phyloP scores from a whole-genome alignment of 176 grass and related monocot genomes.

The Avena sativa region DNA sequence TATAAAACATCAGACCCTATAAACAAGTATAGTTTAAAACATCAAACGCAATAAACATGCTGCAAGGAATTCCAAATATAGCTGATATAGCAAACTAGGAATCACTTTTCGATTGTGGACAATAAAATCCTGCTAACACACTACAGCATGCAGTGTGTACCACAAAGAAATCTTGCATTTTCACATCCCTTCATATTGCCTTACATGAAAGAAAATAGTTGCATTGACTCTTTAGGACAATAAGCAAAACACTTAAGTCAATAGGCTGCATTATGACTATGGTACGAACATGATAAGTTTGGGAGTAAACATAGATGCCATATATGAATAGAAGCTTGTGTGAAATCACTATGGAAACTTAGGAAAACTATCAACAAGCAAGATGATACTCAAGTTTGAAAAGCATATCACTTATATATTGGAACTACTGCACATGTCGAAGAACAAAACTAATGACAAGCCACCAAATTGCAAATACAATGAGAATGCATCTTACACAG shows the following conservation, averaged over 20 bases:
- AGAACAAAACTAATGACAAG: neutral
- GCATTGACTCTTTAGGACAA: neutral
- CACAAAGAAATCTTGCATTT: slow-evolving; percentile 7
- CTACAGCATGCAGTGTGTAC: slow-evolving; percentile 4
- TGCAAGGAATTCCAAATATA: slow-evolving; percentile 16
- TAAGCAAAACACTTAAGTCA: neutral
- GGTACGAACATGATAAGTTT: neutral
- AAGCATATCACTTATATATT: slow-evolving; percentile 2
- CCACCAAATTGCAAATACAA: slow-evolving; percentile 19
- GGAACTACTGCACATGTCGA: neutral
- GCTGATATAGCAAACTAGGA: slow-evolving; percentile 8
- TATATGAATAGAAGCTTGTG: neutral
- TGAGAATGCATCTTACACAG: slow-evolving; percentile 65
- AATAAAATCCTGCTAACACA: neutral
- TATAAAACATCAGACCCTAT: neutral
- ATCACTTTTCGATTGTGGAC: neutral
- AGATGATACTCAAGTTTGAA: slow-evolving; percentile 7
- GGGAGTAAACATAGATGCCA: neutral
- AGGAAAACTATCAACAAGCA: neutral
- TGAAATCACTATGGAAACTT: neutral
- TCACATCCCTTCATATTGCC: neutral
- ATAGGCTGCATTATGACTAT: neutral
- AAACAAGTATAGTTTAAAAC: neutral
- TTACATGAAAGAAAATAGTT: slow-evolving; percentile 17
- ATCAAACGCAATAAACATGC: neutral